Evolutionary conservation across 768 basidiomycete genomes (phyloP), one percentile per base, ranked within the genome.

Genomic region (Clathrus columnatus): DNA sequence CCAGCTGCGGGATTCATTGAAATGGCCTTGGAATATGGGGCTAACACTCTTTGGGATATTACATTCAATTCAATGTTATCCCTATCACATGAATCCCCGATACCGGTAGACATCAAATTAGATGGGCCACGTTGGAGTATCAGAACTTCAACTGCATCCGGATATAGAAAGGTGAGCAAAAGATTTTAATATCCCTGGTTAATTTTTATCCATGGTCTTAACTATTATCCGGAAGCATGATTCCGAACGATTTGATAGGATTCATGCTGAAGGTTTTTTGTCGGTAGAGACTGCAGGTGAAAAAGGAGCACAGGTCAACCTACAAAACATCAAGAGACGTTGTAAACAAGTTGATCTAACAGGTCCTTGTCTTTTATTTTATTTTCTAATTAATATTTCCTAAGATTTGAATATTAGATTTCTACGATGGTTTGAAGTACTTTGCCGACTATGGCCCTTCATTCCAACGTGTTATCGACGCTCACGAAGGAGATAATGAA

Each of bases 11-110:
- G 57, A 5, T 58, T 52, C 41, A 51, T 58, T 50, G 57, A 58
- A 32, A 58, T 58, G 51, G 57, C 51, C 1, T 26, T 74, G 14
- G 70, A 73, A 49, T 69, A 66, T 48, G 72, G 73, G 2, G 67
- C 66, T 5, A 51, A 20, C 58, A 62, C 44, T 55, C 59, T 60
- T 2, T 65, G 60, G 62, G 57, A 69, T 54, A 61, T 68, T 23
- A 57, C 65, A 20, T 64, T 69, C 30, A 54, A 36, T 42, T 55
- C 64, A 6, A 62, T 68, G 43, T 52, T 67, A 8, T 57, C 64
- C 16, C 59, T 68, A 2, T 63, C 65, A 3, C 50, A 62, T 7
- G 62, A 66, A 50, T 55, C 51, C 4, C 64, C 65, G 5, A 48
- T 53, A 0, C 55, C 59, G 10, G 51, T 67, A 5, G 48, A 64